These are phyloP conservation scores for Aureobasidium sp. DNA, from an alignment of 2,329 filamentous ascomycete genomes.

Conservation along the genomic window DNA sequence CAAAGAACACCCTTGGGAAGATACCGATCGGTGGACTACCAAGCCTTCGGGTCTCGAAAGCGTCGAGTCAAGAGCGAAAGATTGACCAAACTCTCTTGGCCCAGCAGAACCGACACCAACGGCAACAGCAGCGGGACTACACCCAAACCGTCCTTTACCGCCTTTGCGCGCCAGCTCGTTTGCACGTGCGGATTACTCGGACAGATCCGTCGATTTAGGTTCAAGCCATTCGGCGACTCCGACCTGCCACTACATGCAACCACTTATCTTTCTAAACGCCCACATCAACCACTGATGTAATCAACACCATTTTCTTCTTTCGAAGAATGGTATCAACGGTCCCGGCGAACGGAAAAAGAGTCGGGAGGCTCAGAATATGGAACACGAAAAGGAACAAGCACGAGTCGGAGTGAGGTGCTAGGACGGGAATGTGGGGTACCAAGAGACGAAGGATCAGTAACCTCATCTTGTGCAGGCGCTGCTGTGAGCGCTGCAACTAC, in stretches of 20 bases:
- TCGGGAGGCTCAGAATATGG: neutral
- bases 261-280: neutral
- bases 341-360: neutral
- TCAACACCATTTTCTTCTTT: conserved; percentile 1
- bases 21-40: neutral
- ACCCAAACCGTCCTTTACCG: neutral
- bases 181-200: conserved; percentile 5
- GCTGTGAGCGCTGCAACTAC: neutral
- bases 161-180: neutral
- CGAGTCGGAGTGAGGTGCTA: neutral
- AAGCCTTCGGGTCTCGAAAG: neutral
- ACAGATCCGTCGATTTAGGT: conserved; percentile 5
- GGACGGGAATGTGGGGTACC: neutral
- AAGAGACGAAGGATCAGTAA: conserved; percentile 10
- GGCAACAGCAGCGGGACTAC: neutral
- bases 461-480: neutral
- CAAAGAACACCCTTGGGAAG: neutral
- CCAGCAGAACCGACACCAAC: neutral
- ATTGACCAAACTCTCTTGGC: neutral
- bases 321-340: neutral
- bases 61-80: neutral
- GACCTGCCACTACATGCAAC: neutral
- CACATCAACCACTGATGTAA: neutral
- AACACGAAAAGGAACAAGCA: neutral
- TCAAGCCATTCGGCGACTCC: conserved; percentile 3